A percentile compares a stretch with the other conserved stretches of the same genome.
Evolutionary conservation across 2,329 filamentous ascomycete genomes (phyloP).

Genomic region (Alternaria sp.): DNA sequence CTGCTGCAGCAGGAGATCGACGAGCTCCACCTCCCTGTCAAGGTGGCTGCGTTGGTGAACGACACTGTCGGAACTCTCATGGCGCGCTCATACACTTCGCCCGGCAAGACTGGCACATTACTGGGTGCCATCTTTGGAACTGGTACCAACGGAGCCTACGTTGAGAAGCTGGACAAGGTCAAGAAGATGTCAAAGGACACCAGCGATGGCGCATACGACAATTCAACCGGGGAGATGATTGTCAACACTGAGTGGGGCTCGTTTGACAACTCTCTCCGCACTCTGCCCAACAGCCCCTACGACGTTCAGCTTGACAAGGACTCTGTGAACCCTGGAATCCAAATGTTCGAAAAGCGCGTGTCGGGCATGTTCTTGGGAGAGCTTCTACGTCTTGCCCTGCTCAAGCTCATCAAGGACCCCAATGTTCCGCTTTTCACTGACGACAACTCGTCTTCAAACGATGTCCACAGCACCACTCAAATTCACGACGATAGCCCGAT

Average conservation of each 20-base stretch:
- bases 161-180: conserved; percentile 87
- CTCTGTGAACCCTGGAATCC: conserved; percentile 89
- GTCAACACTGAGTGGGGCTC: conserved; percentile 99
- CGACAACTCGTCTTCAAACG: conserved; percentile 74
- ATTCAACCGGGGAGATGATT: conserved; percentile 89
- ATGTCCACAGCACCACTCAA: conserved; percentile 69
- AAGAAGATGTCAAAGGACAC: conserved; percentile 69
- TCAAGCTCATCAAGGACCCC: conserved; percentile 74
- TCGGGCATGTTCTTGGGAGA: conserved; percentile 99
- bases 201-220: conserved; percentile 69
- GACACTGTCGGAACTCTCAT: conserved; percentile 98
- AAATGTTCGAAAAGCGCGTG: conserved; percentile 99
- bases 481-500: conserved; percentile 64
- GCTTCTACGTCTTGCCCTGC: conserved; percentile 79
- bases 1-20: conserved; percentile 91
- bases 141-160: conserved; percentile 95
- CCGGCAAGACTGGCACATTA: conserved; percentile 82
- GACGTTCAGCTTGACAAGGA: conserved; percentile 79
- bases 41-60: conserved; percentile 94
- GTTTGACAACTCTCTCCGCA: conserved; percentile 91
- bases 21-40: conserved; percentile 82
- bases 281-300: conserved; percentile 84
- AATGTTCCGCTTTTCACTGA: conserved; percentile 76
- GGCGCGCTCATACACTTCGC: conserved; percentile 94
- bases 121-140: conserved; percentile 98